Percentiles rank a stretch among this genome's conserved stretches.
Evolutionary conservation across 2,329 filamentous ascomycete species (phyloP).

Genomic region (Coniochaeta sp.): DNA sequence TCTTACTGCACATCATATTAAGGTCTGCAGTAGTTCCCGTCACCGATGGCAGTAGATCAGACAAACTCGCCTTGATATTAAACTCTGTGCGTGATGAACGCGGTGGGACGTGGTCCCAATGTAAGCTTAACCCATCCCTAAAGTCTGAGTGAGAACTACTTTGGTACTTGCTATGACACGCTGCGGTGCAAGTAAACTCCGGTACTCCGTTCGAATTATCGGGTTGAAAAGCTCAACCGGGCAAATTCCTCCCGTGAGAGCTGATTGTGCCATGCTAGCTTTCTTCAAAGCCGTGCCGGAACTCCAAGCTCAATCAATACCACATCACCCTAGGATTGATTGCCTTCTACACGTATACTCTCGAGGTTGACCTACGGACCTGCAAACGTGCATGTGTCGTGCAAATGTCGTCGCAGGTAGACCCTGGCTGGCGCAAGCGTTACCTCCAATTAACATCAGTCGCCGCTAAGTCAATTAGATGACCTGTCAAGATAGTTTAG

Average conservation of each 20-base stretch:
- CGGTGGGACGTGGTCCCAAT: neutral
- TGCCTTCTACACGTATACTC: no score
- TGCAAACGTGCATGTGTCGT: no score
- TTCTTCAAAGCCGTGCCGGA: no score
- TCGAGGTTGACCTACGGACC: no score
- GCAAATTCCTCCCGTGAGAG: no score
- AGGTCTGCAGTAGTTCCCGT: neutral
- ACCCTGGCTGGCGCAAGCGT: neutral
- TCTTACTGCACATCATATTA: neutral
- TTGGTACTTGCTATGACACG: neutral
- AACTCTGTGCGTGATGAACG: neutral
- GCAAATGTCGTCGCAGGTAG: neutral
- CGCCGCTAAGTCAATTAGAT: constrained; percentile 6
- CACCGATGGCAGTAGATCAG: neutral
- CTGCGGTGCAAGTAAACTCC: neutral
- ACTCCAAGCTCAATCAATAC: no score
- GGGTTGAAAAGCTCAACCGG: no score
- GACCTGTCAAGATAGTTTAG: constrained; percentile 16
- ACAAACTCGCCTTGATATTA: neutral
- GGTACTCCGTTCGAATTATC: neutral
- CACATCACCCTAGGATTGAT: no score
- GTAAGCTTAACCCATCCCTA: neutral
- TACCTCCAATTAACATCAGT: constrained; percentile 6
- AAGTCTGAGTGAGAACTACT: neutral
- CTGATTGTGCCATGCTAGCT: no score